Conservation (phyloP, 345 rosid genomes). For the Anastatica hierochuntica region DNA sequence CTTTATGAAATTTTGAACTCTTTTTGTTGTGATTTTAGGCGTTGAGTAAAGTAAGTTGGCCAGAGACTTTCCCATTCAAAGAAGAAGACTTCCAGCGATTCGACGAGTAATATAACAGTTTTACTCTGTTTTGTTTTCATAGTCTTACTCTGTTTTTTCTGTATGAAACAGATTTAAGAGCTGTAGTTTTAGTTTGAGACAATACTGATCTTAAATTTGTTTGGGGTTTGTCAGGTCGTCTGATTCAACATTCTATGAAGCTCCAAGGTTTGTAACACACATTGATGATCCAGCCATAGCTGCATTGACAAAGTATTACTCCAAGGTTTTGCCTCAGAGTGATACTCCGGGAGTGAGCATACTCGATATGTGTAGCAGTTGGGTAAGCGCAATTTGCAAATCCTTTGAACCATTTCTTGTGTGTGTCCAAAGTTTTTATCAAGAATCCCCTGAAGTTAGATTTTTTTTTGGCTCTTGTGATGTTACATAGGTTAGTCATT, state of each 20-base stretch:
- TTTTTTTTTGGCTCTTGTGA: conserved; percentile 12
- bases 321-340: conserved; percentile 70
- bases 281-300: conserved; percentile 88
- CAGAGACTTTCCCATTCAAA: conserved; percentile 78
- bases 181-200: too few species aligned
- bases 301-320: conserved; percentile 72
- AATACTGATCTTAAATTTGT: too few species aligned
- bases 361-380: conserved; percentile 93
- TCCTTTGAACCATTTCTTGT: neutral
- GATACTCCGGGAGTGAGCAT: conserved; percentile 68
- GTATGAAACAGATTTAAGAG: too few species aligned
- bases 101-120: conserved; percentile 49
- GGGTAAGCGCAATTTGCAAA: conserved; percentile 73
- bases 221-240: conserved; percentile 66
- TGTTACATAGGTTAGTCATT: conserved; percentile 68
- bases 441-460: conserved; percentile 1
- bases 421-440: neutral
- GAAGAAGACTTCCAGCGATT: conserved; percentile 82
- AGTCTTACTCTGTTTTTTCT: too few species aligned
- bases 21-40: conserved; percentile 27
- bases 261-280: conserved; percentile 83
- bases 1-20: too few species aligned
- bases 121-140: neutral
- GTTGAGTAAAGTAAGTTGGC: conserved; percentile 75
- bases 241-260: conserved; percentile 65